Evolutionary conservation across 164 flowering plant genomes (phyloP), one percentile per base, ranked within the genome.

Genomic region (Chloranthus sessilifolius): DNA sequence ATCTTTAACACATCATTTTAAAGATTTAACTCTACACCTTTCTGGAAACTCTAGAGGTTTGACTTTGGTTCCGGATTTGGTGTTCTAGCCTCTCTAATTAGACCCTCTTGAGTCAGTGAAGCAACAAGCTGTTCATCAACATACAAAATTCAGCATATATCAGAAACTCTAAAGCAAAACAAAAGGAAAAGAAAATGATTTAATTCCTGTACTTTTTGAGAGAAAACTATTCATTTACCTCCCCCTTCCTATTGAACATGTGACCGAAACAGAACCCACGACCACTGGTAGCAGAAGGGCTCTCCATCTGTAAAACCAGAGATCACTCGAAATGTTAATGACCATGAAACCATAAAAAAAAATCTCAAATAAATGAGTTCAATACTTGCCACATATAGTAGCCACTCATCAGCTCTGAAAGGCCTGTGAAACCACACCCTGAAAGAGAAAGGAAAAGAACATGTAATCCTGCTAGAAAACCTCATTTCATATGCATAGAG

Each of bases 351-450:
- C n/a, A 12, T 10, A 50, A 33, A 23, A 17, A 50, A 11, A 27
- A 48, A 21, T 47, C 27, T n/a, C 6, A 47, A 17, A 15, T 39
- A 36, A 45, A 24, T 15, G 7, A 25, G 9, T 21, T 3, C 3
- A 25, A 37, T 26, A 68, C 80, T 74, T 66, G 74, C 99, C 71
- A 69, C 89, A 64, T 53, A 88, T 44, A 92, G 62, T 44, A 88
- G 15, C 99, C 99, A 92, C 26, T 92, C 97, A 63, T 92, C 95
- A 58, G 99, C 97, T 73, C 75, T 82, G 3, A 84, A 36, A 43
- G 84, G 59, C 63, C 85, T 68, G 59, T 92, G 99, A 58, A 92
- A 92, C 96, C 99, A 88, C 85, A 92, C 79, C 79, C 99, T 92
- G 79, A 5, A 57, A 28, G 40, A 38, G 16, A 44, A 27, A 23